Evolutionary conservation across 345 rosid genomes (phyloP), one percentile per base, ranked within the genome.

Genomic region (Moricandia moricandioides): DNA sequence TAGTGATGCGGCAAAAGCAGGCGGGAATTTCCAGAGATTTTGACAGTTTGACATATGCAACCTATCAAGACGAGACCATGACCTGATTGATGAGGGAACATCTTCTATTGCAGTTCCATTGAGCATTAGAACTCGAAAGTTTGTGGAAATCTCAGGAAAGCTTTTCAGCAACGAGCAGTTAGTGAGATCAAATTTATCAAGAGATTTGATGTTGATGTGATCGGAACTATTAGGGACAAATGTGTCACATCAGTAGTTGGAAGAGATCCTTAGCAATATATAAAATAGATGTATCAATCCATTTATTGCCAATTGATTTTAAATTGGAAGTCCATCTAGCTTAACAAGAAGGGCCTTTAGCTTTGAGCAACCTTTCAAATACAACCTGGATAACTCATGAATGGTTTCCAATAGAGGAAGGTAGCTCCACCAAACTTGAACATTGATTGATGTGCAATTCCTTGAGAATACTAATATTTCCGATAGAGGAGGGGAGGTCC

Each of bases 131-230:
- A 0, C 2, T 7, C 3, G 0, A 2, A 68, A 13, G 51, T 55
- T 54, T 21, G 33, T 54, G 11, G 72, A 68, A 35, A 68, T 52
- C 35, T 35, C 63, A 4, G 72, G 72, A 13, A 69, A 69, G 2
- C 5, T 55, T 69, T 69, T 69, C 52, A 56, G n/a, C 26, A 1
- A 24, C 9, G 63, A 55, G 72, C 63, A 69, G 10, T 13, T 24
- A 18, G n/a, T 37, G 51, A 69, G 51, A 21, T 54, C 1, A 35
- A 55, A 6, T 2, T 3, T 1, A 0, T 18, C 5, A 0, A 55
- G 62, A 21, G 33, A 34, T 37, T 55, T 3, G 52, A 69, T 1
- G 63, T 69, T 33, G 24, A 55, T 35, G 29, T 35, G 24, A 21
- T 21, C 24, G 24, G 24, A 21, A 21, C 24, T 21, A 21, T 21